phyloP scores from a whole-genome alignment of 768 basidiomycete genomes.

The Lactifluus pinguis region DNA sequence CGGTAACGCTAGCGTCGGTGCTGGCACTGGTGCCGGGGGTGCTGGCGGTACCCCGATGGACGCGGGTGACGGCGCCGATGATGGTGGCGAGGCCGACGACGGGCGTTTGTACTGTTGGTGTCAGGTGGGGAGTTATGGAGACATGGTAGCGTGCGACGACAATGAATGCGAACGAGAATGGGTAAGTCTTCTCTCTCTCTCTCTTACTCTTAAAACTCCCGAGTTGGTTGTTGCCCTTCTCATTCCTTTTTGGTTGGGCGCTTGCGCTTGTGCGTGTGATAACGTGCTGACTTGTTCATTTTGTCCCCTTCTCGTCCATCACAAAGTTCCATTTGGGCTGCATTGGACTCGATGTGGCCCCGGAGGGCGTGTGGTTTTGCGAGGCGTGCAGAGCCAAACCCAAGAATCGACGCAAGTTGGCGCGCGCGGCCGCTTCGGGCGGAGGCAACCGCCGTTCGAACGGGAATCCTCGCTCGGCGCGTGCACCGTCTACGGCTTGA shows the following conservation, averaged over 20 bases:
- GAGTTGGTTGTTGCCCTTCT: background rate
- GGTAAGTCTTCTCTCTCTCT: constrained; percentile 47
- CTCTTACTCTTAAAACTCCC: no score
- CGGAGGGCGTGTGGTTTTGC: constrained; percentile 72
- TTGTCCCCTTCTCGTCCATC: background rate
- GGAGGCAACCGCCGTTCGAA: constrained; percentile 30
- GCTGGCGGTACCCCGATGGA: constrained; percentile 44
- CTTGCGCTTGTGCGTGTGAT: background rate
- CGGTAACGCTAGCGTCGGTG: background rate
- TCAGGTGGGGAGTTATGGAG: constrained; percentile 74
- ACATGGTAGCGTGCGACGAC: constrained; percentile 94
- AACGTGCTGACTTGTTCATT: background rate
- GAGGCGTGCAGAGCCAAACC: constrained; percentile 54
- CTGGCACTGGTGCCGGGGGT: constrained; percentile 20
- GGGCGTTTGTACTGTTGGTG: constrained; percentile 78
- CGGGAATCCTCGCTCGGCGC: constrained; percentile 13
- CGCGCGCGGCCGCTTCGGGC: constrained; percentile 34
- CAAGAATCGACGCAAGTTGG: constrained; percentile 37
- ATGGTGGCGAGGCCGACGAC: constrained; percentile 50
- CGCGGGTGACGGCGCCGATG: constrained; percentile 36
- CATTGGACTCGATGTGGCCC: constrained; percentile 55
- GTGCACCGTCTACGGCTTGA: constrained; percentile 15
- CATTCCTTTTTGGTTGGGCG: background rate
- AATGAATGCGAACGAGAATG: constrained; percentile 76
- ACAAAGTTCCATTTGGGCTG: constrained; percentile 79